Evolutionary conservation across 2,329 filamentous ascomycete genomes (phyloP), one percentile per base, ranked within the genome.

Genomic region (Paradendryphiella salina): DNA sequence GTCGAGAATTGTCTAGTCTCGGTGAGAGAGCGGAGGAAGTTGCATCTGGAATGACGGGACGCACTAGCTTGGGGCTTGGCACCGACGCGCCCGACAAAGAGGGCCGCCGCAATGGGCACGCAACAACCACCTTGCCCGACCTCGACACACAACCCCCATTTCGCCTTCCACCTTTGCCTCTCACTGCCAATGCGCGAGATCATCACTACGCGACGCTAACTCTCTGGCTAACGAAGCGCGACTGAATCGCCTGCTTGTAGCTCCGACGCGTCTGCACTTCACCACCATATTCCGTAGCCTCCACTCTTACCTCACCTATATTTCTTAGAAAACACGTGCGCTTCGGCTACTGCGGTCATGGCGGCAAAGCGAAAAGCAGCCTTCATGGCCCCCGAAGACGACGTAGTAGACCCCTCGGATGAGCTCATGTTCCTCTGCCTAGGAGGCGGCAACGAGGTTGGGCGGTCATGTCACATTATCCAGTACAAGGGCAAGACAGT

Each of bases 401-500:
- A 96, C 50, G 91, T 91, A 1, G 87, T 96, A 51, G 93, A 97
- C 66, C 91, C 94, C 4, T 85, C 91, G 1, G 94, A 99, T 70
- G 91, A 97, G 79, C 83, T 99, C 51, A 89, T 91, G 77, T 99
- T 99, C 68, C 82, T 96, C 46, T 95, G 90, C 66, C 79, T 99
- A 31, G 94, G 94, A 55, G 94, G 94, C 55, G 94, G 94, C 62
- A 97, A 96, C 73, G 94, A 99, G 76, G 94, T 99, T 56, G 94
- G 94, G 46, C 83, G 94, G 60, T 97, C 94, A 60, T 97, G 94
- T 74, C 94, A 99, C 72, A 96, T 99, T 64, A 86, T 99, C 53
- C 91, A 97, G 70, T 99, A 99, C 82, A 99, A 97, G 77, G 94
- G 94, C 56, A 99, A 99, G 76, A 97, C 93, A 5, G 90, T 99